A percentile compares a stretch with the other conserved stretches of the same genome.
phyloP scores from a whole-genome alignment of 2,329 filamentous ascomycete genomes.

The Paecilomyces fulvus region DNA sequence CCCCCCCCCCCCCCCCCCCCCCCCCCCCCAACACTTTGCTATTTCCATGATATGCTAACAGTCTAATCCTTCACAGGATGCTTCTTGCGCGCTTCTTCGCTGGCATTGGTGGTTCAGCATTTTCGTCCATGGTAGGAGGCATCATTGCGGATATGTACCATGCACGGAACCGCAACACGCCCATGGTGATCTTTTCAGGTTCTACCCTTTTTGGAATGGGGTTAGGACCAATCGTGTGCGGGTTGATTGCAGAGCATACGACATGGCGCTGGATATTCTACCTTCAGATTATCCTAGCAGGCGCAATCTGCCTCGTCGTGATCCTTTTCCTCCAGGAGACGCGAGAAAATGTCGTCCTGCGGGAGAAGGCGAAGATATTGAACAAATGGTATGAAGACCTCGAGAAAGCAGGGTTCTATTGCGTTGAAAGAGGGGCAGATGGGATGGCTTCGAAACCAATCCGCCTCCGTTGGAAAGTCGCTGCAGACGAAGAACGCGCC shows the following conservation, averaged over 20 bases:
- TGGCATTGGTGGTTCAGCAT: constrained; percentile 26
- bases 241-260: constrained; percentile 55
- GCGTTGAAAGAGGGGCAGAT: background rate
- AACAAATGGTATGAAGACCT: constrained; percentile 67
- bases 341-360: constrained; percentile 61
- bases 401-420: background rate
- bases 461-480: background rate
- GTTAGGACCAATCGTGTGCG: constrained; percentile 59
- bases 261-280: constrained; percentile 77
- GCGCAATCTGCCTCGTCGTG: constrained; percentile 51
- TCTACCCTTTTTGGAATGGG: constrained; percentile 65
- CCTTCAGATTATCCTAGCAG: constrained; percentile 63
- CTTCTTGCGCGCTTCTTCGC: background rate
- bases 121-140: constrained; percentile 74
- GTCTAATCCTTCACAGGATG: background rate
- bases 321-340: constrained; percentile 65
- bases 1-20: too few relatives aligned
- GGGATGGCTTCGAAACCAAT: background rate
- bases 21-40: background rate
- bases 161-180: constrained; percentile 63
- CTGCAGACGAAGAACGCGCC: background rate
- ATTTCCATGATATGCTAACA: background rate
- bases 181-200: constrained; percentile 73
- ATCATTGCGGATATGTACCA: constrained; percentile 73
- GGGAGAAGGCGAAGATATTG: constrained; percentile 54